Evolutionary conservation across 108 stramenopile species (phyloP).

Genomic region (Cyclotella baltica): DNA sequence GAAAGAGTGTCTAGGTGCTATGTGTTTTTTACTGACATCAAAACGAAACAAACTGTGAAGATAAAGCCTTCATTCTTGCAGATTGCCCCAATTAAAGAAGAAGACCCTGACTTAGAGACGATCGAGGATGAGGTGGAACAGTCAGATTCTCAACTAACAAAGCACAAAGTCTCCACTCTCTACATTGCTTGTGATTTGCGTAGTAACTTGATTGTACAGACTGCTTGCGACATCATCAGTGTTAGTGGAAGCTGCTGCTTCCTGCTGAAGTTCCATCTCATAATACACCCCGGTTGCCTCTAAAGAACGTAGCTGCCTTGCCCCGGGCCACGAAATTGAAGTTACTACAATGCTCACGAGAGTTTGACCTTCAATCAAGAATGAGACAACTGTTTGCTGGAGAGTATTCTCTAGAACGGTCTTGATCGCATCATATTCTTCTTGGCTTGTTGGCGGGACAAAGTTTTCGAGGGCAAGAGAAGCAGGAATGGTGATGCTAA

Average conservation of each 20-base stretch:
- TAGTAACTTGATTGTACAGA: neutral
- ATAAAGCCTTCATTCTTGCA: constrained; percentile 15
- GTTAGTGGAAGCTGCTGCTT: neutral
- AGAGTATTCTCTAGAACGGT: neutral
- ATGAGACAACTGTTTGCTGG: neutral
- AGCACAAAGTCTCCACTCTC: neutral
- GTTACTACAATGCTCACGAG: neutral
- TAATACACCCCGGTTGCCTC: neutral
- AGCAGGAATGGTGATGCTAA: neutral
- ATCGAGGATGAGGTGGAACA: too few species aligned
- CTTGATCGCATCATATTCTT: neutral
- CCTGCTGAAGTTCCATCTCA: neutral
- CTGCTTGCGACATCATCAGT: neutral
- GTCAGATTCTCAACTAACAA: too few species aligned
- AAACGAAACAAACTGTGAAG: constrained; percentile 1
- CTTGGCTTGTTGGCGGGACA: neutral
- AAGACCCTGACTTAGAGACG: too few species aligned
- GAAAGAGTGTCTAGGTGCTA: constrained; percentile 15
- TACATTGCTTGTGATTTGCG: neutral
- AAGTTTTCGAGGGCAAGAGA: neutral
- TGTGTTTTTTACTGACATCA: constrained; percentile 5
- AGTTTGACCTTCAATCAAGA: neutral
- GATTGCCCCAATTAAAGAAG: neutral
- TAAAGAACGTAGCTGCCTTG: neutral
- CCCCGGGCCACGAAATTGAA: neutral